Conservation (phyloP, 176 grass and related monocot genomes). For the Triticum turgidum region DNA sequence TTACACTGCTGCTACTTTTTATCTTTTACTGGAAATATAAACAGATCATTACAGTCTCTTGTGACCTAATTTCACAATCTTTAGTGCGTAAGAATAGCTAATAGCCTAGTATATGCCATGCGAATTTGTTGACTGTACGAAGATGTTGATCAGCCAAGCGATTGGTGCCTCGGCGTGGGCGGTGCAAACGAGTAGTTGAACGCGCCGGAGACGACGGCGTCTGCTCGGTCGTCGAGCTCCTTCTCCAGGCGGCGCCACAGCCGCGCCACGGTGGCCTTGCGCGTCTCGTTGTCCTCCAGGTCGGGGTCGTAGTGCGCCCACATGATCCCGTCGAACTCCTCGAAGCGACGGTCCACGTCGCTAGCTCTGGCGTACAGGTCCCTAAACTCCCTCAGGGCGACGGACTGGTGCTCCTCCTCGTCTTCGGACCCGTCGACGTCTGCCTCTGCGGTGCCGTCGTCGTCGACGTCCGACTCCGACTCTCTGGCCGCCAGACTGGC, state of each 20-base stretch:
- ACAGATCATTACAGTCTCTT: too few species aligned
- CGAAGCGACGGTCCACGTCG: not conserved
- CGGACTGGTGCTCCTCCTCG: too few species aligned
- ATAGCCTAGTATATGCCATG: too few species aligned
- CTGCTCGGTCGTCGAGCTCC: not conserved
- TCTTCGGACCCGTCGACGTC: too few species aligned
- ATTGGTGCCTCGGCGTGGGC: too few species aligned
- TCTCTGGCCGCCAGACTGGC: not conserved
- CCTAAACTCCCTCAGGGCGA: not conserved
- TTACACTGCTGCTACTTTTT: too few species aligned
- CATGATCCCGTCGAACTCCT: not conserved
- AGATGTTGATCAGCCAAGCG: too few species aligned
- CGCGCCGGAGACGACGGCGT: not conserved
- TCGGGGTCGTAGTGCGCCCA: not conserved
- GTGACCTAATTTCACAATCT: not conserved
- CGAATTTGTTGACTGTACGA: too few species aligned
- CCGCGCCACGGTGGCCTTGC: not conserved
- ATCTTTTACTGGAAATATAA: too few species aligned
- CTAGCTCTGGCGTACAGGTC: not conserved
- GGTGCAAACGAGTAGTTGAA: too few species aligned
- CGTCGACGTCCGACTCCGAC: not conserved
- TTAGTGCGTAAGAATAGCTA: not conserved
- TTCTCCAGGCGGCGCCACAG: not conserved
- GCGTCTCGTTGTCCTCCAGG: not conserved
- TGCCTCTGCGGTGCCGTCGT: too few species aligned